phyloP scores from a whole-genome alignment of 176 grass and related monocot species.

The Stipa capillata region DNA sequence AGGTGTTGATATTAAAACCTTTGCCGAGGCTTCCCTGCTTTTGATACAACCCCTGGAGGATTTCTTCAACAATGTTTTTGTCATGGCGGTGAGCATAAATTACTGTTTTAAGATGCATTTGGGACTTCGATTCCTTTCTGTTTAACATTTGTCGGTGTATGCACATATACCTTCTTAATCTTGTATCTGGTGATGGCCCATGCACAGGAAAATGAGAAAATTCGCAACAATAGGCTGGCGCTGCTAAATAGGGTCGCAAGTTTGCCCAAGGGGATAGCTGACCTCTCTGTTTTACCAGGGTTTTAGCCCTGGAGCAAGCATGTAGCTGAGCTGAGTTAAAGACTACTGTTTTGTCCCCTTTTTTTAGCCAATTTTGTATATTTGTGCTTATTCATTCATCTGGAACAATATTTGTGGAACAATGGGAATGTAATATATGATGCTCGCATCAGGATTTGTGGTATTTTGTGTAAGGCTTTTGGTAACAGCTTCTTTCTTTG shows the following conservation, averaged over 20 bases:
- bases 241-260: conserved; percentile 65
- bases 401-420: background rate
- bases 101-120: background rate
- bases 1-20: conserved; percentile 65
- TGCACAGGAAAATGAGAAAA: conserved; percentile 68
- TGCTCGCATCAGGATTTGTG: background rate
- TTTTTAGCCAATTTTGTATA: background rate
- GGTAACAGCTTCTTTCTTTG: too few relatives aligned
- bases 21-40: conserved; percentile 50
- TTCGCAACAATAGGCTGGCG: conserved; percentile 74
- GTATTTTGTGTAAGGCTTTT: too few relatives aligned
- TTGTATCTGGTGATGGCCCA: background rate
- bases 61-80: conserved; percentile 91
- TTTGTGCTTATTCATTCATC: background rate
- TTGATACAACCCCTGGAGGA: conserved; percentile 78
- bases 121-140: background rate
- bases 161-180: background rate
- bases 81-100: conserved; percentile 77
- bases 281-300: conserved; percentile 85
- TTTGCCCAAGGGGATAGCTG: conserved; percentile 71
- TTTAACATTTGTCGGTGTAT: background rate
- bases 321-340: too few relatives aligned
- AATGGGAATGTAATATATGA: background rate
- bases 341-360: background rate
- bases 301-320: conserved; percentile 35